Conservation (phyloP, 164 flowering plant species). For the Magnolia officinalis region DNA sequence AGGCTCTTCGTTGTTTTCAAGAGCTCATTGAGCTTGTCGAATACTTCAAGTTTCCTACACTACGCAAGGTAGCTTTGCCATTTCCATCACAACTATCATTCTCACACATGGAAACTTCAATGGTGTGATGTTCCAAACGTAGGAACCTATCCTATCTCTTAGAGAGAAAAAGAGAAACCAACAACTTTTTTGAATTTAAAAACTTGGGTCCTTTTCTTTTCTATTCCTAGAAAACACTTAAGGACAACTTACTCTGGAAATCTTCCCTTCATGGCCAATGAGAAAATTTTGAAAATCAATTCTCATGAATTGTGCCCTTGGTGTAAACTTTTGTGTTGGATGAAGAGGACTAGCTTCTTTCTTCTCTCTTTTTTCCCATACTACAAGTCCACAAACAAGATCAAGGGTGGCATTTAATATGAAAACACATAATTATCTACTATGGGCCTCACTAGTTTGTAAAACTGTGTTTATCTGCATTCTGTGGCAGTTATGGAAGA, state of each 20-base stretch:
- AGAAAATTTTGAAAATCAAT: too few species aligned
- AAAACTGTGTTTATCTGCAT: too few species aligned
- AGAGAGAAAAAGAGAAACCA: slow-evolving; percentile 19
- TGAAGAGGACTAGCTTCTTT: background rate
- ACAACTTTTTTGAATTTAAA: slow-evolving; percentile 21
- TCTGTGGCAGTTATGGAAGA: too few species aligned
- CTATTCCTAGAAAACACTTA: slow-evolving; percentile 28
- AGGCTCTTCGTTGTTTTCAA: too few species aligned
- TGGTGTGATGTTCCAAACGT: slow-evolving; percentile 58
- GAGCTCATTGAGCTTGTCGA: too few species aligned
- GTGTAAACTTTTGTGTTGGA: too few species aligned
- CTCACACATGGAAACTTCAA: slow-evolving; percentile 38
- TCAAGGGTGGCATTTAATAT: too few species aligned
- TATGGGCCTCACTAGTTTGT: too few species aligned
- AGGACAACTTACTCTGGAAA: slow-evolving; percentile 16
- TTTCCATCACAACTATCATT: slow-evolving; percentile 65
- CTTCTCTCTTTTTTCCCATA: too few species aligned
- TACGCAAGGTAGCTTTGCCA: slow-evolving; percentile 33
- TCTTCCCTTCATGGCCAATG: slow-evolving; percentile 23
- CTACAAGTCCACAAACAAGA: too few species aligned
- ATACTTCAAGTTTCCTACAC: background rate
- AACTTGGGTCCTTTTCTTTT: slow-evolving; percentile 22
- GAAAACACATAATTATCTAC: too few species aligned
- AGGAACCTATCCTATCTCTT: slow-evolving; percentile 42
- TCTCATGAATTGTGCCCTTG: too few species aligned